These are phyloP conservation scores for Boletus sp. DNA, from an alignment of 1,284 basidiomycete species.

Conservation along the genomic window DNA sequence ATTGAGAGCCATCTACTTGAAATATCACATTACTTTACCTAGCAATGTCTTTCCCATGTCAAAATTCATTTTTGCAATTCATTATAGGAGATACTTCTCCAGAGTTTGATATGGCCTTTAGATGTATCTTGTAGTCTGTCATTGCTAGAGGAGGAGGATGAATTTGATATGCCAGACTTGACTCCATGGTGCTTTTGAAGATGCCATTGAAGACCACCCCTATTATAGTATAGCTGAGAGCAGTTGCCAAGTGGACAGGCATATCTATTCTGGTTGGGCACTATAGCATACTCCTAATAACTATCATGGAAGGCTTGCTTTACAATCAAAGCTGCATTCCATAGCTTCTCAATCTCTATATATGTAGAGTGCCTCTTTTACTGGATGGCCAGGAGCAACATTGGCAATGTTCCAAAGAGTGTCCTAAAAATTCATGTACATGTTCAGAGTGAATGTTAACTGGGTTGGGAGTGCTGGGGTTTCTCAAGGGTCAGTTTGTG, in stretches of 20 bases:
- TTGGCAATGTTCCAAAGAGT: conserved; percentile 7
- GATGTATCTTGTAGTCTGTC: no score
- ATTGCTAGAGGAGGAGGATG: background rate
- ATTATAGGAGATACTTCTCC: no score
- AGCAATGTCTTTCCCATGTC: no score
- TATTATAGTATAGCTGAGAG: background rate
- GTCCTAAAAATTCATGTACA: background rate
- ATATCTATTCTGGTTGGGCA: background rate
- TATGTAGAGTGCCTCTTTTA: conserved; percentile 20
- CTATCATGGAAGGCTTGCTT: conserved; percentile 23
- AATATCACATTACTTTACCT: conserved; percentile 3
- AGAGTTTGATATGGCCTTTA: no score
- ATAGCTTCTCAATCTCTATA: conserved; percentile 23
- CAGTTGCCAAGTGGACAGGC: background rate
- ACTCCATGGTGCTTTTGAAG: background rate
- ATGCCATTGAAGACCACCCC: background rate
- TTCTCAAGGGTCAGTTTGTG: no score
- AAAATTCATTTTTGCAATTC: no score
- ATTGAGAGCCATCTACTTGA: conserved; percentile 43
- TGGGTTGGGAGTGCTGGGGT: no score
- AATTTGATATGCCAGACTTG: background rate
- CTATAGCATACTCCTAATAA: background rate
- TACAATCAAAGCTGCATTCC: conserved; percentile 21
- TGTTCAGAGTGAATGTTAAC: background rate
- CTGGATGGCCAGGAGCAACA: conserved; percentile 13